phyloP scores from a whole-genome alignment of 768 basidiomycete species.

The Lactarius hatsudake region DNA sequence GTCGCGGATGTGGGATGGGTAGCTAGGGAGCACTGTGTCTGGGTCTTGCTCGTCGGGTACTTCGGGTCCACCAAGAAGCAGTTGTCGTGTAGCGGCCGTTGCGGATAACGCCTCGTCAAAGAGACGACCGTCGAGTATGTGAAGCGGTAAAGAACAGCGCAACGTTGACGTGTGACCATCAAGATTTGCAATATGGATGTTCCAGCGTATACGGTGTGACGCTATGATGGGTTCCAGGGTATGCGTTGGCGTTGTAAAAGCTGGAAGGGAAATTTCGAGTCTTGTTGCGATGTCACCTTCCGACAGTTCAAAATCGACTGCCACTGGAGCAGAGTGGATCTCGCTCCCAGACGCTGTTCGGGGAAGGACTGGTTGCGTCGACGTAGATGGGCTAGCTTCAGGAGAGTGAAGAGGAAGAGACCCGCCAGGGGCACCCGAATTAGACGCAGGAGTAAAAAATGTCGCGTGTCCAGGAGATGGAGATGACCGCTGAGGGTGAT shows the following conservation, averaged over 20 bases:
- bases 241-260: slow-evolving; percentile 66
- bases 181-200: slow-evolving; percentile 71
- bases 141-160: slow-evolving; percentile 89
- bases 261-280: slow-evolving; percentile 59
- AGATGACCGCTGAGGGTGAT: background rate
- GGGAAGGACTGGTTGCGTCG: background rate
- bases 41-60: slow-evolving; percentile 49
- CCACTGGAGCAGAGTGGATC: slow-evolving; percentile 24
- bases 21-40: slow-evolving; percentile 79
- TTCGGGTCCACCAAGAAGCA: slow-evolving; percentile 50
- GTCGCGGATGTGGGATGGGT: slow-evolving; percentile 86
- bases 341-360: background rate
- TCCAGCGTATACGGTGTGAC: slow-evolving; percentile 79
- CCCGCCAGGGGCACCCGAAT: background rate
- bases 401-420: background rate
- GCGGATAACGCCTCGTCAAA: slow-evolving; percentile 71
- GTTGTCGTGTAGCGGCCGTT: slow-evolving; percentile 71
- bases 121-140: slow-evolving; percentile 72
- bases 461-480: background rate
- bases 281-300: slow-evolving; percentile 56
- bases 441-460: background rate
- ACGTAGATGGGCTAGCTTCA: slow-evolving; percentile 17
- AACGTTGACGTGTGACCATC: slow-evolving; percentile 94
- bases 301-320: slow-evolving; percentile 32
- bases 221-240: slow-evolving; percentile 70